Evolutionary conservation across 2,329 filamentous ascomycete species (phyloP), one percentile per base, ranked within the genome.

Genomic region (Clonostachys rosea): DNA sequence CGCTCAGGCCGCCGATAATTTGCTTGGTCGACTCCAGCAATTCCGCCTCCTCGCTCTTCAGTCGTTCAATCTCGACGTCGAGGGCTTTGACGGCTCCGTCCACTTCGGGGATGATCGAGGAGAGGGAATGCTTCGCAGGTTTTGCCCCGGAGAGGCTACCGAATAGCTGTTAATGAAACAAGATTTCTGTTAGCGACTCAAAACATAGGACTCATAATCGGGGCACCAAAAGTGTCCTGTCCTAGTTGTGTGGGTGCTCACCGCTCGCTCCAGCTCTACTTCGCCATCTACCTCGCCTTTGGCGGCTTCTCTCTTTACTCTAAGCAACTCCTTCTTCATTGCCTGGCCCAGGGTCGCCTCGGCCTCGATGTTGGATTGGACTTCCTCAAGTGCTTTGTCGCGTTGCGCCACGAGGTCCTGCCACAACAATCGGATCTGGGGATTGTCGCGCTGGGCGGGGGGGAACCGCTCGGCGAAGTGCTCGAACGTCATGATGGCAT

Each of bases 391-490:
- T 11, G 86, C 72, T 43, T 77, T 75, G 51, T 84, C 82, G 47
- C 90, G 82, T 60, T 91, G 80, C 49, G 83, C 77, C 58, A 94
- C 87, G 4, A 95, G 75, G 62, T 94, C 87, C 43, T 87, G 82
- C 62, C 95, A 95, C 6, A 96, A 74, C 1, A 76, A 71, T 48
- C 82, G 80, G 43, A 92, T 76, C 47, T 86, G 82, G 0, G 86
- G 79, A 42, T 84, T 85, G 20, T 76, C 70, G 49, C 84, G 85
- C 44, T 84, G 73, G 37, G 79, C 66, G 44, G 76, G 79, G 11
- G 90, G 89, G 59, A 95, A 94, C 40, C 92, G 76, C 30, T 84
- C 76, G 40, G 81, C 83, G 71, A 95, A 95, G 54, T 89, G 80
- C 48, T 83, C 75, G 42, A 91, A 76, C 8, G 89, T 84, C 55